Evolutionary conservation across 257 asterid species (phyloP), one percentile per base, ranked within the genome.

Genomic region (Rauvolfia tetraphylla): DNA sequence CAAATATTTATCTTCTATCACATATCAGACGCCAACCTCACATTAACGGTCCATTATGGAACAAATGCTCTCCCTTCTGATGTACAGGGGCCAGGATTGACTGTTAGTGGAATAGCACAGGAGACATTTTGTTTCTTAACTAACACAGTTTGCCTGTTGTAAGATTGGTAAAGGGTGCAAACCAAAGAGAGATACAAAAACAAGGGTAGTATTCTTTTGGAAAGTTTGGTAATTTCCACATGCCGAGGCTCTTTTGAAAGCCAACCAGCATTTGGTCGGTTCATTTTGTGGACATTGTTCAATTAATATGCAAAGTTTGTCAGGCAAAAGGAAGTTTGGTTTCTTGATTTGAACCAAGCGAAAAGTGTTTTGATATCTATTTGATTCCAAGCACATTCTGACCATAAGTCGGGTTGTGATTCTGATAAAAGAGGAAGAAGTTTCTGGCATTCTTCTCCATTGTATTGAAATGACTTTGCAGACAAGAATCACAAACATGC

Each of bases 361-460:
- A 27, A 33, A 73, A 75, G 73, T 38, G 15, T 42, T 57, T 51
- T 23, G 23, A 81, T 71, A 81, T 84, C 67, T 79, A 46, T 78
- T 51, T 75, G 67, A 63, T 73, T 77, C 80, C 82, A 66, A 76
- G 65, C 81, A 73, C 79, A 69, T 69, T 66, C 75, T 46, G 54
- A 77, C 51, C 42, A 59, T n/a, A 74, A 77, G 68, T 57, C 22
- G n/a, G n/a, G 3, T 6, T 51, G 65, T 49, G 83, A 85, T 80
- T 85, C 80, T 59, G 49, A 75, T 44, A 17, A 15, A 31, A 63
- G 33, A 36, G 25, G 41, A 12, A 27, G 75, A 76, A 54, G 59
- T 76, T 76, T 76, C 80, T 14, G 2, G 18, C 68, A 68, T 31
- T 38, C 56, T 68, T 76, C 80, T 20, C 59, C 54, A 13, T n/a